Percentiles rank a stretch among this genome's conserved stretches.
phyloP scores from a whole-genome alignment of 768 basidiomycete genomes.

The Gloeopeniophorella convolvens region DNA sequence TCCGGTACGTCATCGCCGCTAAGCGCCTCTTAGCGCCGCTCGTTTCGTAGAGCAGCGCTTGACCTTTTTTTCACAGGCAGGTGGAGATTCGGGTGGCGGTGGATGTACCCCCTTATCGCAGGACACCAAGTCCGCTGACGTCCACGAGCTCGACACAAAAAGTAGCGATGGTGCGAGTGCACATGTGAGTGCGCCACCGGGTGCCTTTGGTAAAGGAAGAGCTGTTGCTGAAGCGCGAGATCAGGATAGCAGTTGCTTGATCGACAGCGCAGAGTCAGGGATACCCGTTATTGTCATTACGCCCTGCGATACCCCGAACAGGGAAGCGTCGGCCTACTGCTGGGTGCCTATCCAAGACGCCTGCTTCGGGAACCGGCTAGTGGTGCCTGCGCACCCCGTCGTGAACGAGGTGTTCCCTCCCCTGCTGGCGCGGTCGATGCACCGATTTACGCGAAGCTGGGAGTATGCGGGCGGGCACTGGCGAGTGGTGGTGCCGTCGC shows the following conservation, averaged over 20 bases:
- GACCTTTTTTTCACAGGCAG: too few relatives aligned
- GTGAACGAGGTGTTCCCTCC: constrained; percentile 47
- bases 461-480: constrained; percentile 48
- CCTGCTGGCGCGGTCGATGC: constrained; percentile 25
- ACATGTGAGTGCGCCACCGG: too few relatives aligned
- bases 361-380: constrained; percentile 44
- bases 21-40: not conserved
- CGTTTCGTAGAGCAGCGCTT: too few relatives aligned
- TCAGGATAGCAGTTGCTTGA: too few relatives aligned
- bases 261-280: constrained; percentile 20
- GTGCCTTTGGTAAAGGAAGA: too few relatives aligned
- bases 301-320: constrained; percentile 35
- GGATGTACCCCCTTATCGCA: too few relatives aligned
- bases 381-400: constrained; percentile 41
- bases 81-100: too few relatives aligned
- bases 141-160: too few relatives aligned
- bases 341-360: constrained; percentile 50
- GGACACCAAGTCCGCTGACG: too few relatives aligned
- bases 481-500: constrained; percentile 41
- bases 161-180: too few relatives aligned
- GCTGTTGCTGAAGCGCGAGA: too few relatives aligned
- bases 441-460: constrained; percentile 37
- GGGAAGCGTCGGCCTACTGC: constrained; percentile 36
- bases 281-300: constrained; percentile 49
- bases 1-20: constrained; percentile 20